A percentile compares a stretch with the other conserved stretches of the same genome.
Evolutionary conservation across 306 rosid species (phyloP).

Genomic region (Trifolium subterraneum): DNA sequence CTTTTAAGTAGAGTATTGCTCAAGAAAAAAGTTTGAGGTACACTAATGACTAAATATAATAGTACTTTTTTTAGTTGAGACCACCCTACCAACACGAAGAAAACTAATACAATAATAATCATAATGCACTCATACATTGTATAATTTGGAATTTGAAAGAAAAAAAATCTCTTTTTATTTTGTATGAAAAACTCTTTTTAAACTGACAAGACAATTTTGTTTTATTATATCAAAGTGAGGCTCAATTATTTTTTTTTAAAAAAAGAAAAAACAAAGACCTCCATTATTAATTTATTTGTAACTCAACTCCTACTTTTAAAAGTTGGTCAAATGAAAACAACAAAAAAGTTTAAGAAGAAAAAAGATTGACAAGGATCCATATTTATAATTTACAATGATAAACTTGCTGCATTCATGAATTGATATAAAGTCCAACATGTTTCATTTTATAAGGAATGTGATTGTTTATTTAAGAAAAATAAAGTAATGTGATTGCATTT

Average conservation of each 20-base stretch:
- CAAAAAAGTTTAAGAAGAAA: not conserved
- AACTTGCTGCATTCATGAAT: constrained; percentile 28
- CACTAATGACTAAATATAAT: not conserved
- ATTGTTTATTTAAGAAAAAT: not conserved
- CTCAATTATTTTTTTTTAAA: not conserved
- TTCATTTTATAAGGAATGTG: constrained; percentile 33
- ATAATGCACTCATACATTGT: not conserved
- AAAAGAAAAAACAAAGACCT: constrained; percentile 3
- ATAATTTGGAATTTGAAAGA: not conserved
- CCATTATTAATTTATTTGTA: not conserved
- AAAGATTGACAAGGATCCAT: constrained; percentile 7
- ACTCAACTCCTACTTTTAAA: constrained; percentile 32
- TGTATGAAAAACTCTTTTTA: not conserved
- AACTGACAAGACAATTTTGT: not conserved
- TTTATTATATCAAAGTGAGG: not conserved
- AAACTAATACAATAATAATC: not conserved
- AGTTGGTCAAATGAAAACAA: constrained; percentile 36
- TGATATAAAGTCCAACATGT: constrained; percentile 18
- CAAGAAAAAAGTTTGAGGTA: not conserved
- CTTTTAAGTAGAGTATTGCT: not conserved
- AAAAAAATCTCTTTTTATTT: not conserved
- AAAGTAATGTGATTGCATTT: constrained; percentile 28
- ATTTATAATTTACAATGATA: not conserved
- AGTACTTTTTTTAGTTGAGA: not conserved
- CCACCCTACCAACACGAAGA: not conserved